phyloP scores from a whole-genome alignment of 306 rosid genomes.

The Gillenia trifoliata region DNA sequence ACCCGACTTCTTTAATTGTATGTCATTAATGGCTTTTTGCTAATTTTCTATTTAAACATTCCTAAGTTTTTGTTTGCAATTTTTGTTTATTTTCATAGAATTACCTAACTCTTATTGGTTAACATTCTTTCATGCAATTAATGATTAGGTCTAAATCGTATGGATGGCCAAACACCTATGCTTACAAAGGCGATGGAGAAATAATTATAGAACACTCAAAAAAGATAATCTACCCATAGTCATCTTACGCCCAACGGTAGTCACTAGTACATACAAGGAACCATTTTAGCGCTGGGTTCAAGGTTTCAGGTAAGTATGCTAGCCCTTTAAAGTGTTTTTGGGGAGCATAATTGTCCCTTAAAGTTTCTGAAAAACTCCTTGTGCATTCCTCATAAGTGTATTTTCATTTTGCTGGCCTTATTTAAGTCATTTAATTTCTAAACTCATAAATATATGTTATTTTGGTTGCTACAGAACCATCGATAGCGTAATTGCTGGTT shows the following conservation, averaged over 20 bases:
- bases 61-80: no score
- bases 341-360: background rate
- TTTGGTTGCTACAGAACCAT: constrained; percentile 26
- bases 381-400: background rate
- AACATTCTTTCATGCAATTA: background rate
- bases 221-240: constrained; percentile 17
- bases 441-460: background rate
- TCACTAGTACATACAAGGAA: constrained; percentile 24
- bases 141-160: constrained; percentile 27
- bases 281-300: constrained; percentile 50
- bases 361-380: background rate
- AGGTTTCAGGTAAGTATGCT: constrained; percentile 25
- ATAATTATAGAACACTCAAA: constrained; percentile 15
- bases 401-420: background rate
- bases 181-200: constrained; percentile 50
- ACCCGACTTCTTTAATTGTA: no score
- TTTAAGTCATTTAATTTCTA: background rate
- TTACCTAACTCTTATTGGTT: background rate
- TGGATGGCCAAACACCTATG: constrained; percentile 44
- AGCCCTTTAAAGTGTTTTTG: background rate
- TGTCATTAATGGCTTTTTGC: no score
- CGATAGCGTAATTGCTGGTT: constrained; percentile 27
- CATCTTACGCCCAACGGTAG: constrained; percentile 22
- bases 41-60: no score
- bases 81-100: no score